Evolutionary conservation across 2,329 filamentous ascomycete species (phyloP), one percentile per base, ranked within the genome.

Genomic region (Metarhizium album): DNA sequence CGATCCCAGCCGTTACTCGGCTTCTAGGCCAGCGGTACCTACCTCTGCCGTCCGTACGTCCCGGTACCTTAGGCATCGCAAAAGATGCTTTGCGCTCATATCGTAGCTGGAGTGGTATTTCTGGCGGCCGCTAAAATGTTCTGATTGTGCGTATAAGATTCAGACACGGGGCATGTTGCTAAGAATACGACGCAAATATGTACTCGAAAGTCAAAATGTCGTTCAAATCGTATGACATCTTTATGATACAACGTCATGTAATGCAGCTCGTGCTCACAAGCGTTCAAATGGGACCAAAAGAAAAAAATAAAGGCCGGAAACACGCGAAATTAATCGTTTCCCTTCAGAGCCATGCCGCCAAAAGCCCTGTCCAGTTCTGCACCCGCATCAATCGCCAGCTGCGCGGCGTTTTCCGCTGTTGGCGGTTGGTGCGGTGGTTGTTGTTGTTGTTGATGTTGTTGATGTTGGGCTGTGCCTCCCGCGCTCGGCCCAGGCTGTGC

Each of bases 301-400:
- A n/a, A n/a, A n/a, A n/a, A n/a, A n/a, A n/a, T n/a, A n/a, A n/a
- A n/a, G n/a, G n/a, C n/a, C n/a, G n/a, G n/a, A n/a, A n/a, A n/a
- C n/a, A n/a, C n/a, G n/a, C n/a, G n/a, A n/a, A n/a, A n/a, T n/a
- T n/a, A n/a, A n/a, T n/a, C n/a, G n/a, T 8, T 31, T 51, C 42
- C 66, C 52, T 62, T 64, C 53, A 72, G 51, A 6, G 53, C 63
- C 64, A 79, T 67, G 2, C 65, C 69, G 1, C 78, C 78, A 69
- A 82, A 82, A 2, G 73, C 78, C 51, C 75, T 69, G 60, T 82
- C 79, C 55, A 82, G 58, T 59, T 79, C 72, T n/a, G 71, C 76
- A 3, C 78, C 79, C 53, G 76, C 68, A 50, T 78, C 75, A 24
- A 71, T 64, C 18, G 38, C 38, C 6, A 46, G 6, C 6, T 46